Evolutionary conservation across 345 rosid genomes (phyloP).

Genomic region (Populus tremula): DNA sequence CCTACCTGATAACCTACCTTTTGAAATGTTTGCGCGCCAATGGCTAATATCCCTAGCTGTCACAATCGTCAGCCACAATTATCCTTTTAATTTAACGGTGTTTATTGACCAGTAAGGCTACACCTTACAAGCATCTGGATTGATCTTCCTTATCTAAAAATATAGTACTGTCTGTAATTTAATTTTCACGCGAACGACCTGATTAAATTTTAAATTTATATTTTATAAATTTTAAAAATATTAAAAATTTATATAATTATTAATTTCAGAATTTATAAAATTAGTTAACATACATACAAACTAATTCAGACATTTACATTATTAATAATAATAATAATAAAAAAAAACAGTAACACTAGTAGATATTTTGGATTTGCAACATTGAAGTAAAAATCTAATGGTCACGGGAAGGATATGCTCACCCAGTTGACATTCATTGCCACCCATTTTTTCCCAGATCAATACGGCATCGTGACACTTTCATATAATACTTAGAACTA

Average conservation of each 20-base stretch:
- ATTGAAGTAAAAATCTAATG: neutral
- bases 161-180: neutral
- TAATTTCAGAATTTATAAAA: no score
- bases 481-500: neutral
- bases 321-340: no score
- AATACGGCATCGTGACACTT: neutral
- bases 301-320: no score
- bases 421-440: neutral
- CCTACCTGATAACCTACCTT: constrained; percentile 8
- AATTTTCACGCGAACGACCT: no score
- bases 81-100: neutral
- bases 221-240: no score
- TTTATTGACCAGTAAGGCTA: neutral
- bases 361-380: neutral
- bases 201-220: no score
- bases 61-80: neutral
- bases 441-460: neutral
- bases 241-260: no score
- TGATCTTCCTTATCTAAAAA: neutral
- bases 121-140: neutral
- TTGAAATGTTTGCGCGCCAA: constrained; percentile 31
- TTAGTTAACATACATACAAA: no score
- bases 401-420: constrained; percentile 4
- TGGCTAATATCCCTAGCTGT: neutral
- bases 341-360: neutral